Conservation (phyloP, 345 rosid species). For the Boechera stricta region DNA sequence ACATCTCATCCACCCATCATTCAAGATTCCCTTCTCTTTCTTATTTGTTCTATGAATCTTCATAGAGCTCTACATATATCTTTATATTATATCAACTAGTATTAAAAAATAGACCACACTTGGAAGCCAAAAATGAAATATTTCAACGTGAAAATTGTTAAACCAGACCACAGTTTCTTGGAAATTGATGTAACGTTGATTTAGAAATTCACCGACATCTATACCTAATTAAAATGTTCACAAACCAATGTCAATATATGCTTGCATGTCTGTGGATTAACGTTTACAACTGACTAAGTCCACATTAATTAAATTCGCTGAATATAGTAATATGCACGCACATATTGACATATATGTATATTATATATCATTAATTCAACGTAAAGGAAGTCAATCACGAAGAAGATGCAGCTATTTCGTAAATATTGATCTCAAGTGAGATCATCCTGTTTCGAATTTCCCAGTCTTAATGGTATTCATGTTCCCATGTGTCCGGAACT, state of each 20-base stretch:
- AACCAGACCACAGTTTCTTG: slow-evolving; percentile 15
- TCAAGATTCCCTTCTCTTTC: slow-evolving; percentile 29
- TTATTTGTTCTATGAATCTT: slow-evolving; percentile 36
- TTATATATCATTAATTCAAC: background rate
- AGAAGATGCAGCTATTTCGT: slow-evolving; percentile 1
- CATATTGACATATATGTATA: background rate
- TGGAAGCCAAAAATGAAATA: background rate
- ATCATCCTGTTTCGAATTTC: slow-evolving; percentile 1
- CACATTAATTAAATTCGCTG: background rate
- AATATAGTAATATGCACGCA: background rate
- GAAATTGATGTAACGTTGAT: slow-evolving; percentile 18
- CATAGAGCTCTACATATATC: background rate
- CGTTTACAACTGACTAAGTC: slow-evolving; percentile 5
- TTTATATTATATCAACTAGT: background rate
- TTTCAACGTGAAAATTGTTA: background rate
- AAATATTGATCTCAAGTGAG: background rate
- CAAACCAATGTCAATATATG: slow-evolving; percentile 24
- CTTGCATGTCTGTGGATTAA: slow-evolving; percentile 3
- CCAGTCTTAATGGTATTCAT: background rate
- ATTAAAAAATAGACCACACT: background rate
- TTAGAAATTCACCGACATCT: slow-evolving; percentile 26
- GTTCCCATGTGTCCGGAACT: slow-evolving; percentile 29
- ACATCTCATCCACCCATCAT: slow-evolving; percentile 38
- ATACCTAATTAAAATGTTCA: background rate
- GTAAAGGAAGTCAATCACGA: background rate